Base-by-base conservation (phyloP, 768 basidiomycete species). In the Mycena olivaceomarginata region DNA sequence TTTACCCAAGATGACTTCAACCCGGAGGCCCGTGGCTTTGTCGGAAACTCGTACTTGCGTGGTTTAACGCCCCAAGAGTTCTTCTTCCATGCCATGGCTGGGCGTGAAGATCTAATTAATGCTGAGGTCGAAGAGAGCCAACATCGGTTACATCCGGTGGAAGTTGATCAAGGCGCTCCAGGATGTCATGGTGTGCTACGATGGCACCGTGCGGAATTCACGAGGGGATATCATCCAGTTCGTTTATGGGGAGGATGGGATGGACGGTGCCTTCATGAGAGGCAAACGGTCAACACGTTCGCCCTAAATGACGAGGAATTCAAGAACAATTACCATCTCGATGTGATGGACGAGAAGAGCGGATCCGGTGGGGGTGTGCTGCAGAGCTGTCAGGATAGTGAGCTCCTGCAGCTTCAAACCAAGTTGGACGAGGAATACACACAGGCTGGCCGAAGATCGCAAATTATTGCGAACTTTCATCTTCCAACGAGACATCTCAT, bases 1-100 rank as follows among this genome's bases (percentile, higher is more conserved):
- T 99, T 99, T 87, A 95, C 97, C 2, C 98, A 99, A 88, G 98
- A 99, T 81, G 98, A 99, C 85, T 99, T 98, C 88, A 97, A 96
- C 82, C 97, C 98, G 2, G 98, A 99, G 82, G 95, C 98, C 7
- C 94, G 98, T 70, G 98, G 98, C 20, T 99, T 99, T 84, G 98
- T 99, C 76, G 98, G 99, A 86, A 99, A 99, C 84, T 99, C 98
- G 31, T 99, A 99, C 82, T 90, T 99, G 43, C 95, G 98, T 72
- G 98, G 98, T 31, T 85, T 99, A 74, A 99, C 98, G 4, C 98
- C 98, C 0, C 97, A 99, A 79, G 98, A 99, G 83, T 99, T 97
- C 90, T 99, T 99, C 91, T 99, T 99, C 93, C 98, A 99, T 85
- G 98, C 98, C 72, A 99, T 99, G 98, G 98, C 98, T 82, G 98